Evolutionary conservation across 208 protist species (phyloP).

Genomic region (Trypanosoma mega): DNA sequence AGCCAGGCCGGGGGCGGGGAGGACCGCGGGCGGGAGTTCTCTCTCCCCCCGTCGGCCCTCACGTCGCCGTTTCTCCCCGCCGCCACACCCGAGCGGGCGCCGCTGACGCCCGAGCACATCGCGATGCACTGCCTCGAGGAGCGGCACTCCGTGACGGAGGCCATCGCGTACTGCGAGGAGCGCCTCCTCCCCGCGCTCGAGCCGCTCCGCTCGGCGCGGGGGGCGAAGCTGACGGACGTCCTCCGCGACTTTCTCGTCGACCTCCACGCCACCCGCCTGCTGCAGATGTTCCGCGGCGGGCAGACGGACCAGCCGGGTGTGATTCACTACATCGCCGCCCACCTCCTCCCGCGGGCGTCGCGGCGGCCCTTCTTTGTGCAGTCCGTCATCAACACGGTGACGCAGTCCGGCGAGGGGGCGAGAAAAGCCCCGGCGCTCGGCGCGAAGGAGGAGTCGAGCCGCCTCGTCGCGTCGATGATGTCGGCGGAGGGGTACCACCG

Average conservation of each 20-base stretch:
- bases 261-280: slow-evolving; percentile 26
- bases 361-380: slow-evolving; percentile 24
- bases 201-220: slow-evolving; percentile 3
- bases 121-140: slow-evolving; percentile 33
- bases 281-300: slow-evolving; percentile 28
- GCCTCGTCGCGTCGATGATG: slow-evolving; percentile 27
- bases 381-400: slow-evolving; percentile 25
- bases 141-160: slow-evolving; percentile 30
- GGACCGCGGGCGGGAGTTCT: slow-evolving; percentile 14
- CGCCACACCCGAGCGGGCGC: neutral
- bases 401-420: slow-evolving; percentile 12
- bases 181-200: slow-evolving; percentile 20
- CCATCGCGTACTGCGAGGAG: slow-evolving; percentile 30
- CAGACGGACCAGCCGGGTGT: slow-evolving; percentile 12
- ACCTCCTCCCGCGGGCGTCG: slow-evolving; percentile 23
- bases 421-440: too few relatives aligned
- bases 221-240: slow-evolving; percentile 6
- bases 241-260: slow-evolving; percentile 28
- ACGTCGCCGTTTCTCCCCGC: slow-evolving; percentile 10
- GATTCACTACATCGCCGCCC: slow-evolving; percentile 19
- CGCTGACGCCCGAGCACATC: slow-evolving; percentile 24
- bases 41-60: slow-evolving; percentile 7
- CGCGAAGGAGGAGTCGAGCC: slow-evolving; percentile 22
- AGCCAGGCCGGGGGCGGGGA: neutral
- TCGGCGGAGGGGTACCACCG: slow-evolving; percentile 28